phyloP scores from a whole-genome alignment of 2,329 filamentous ascomycete species.

The Byssothecium circinans region DNA sequence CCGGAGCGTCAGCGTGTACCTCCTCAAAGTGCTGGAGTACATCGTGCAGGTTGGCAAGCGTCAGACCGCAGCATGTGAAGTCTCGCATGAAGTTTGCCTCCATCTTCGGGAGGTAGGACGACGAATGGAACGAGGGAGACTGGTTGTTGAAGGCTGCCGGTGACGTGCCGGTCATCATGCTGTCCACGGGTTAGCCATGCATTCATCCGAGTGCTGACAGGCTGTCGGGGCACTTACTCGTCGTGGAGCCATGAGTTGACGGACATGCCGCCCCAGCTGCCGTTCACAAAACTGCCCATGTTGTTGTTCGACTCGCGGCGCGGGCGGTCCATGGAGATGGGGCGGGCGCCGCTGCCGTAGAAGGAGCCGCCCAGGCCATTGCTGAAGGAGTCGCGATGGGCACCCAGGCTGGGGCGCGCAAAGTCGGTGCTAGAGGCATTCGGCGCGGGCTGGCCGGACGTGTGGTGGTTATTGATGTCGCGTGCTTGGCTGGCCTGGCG shows the following conservation, averaged over 20 bases:
- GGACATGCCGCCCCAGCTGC: slow-evolving; percentile 94
- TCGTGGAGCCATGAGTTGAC: slow-evolving; percentile 97
- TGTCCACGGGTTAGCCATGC: slow-evolving; percentile 47
- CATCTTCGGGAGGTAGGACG: slow-evolving; percentile 92
- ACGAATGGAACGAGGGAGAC: slow-evolving; percentile 95
- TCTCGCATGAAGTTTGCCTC: slow-evolving; percentile 98
- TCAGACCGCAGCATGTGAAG: slow-evolving; percentile 91
- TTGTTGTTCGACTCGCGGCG: slow-evolving; percentile 62
- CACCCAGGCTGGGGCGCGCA: slow-evolving; percentile 38
- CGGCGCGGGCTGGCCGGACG: slow-evolving; percentile 48
- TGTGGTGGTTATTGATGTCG: too few species aligned
- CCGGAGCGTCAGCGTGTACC: slow-evolving; percentile 74
- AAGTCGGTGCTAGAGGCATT: slow-evolving; percentile 33
- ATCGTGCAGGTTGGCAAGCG: slow-evolving; percentile 88
- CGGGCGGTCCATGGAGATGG: slow-evolving; percentile 62
- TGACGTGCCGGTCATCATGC: slow-evolving; percentile 96
- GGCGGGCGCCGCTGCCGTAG: slow-evolving; percentile 60
- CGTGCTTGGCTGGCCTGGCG: slow-evolving; percentile 47
- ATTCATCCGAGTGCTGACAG: slow-evolving; percentile 6
- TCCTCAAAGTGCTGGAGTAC: slow-evolving; percentile 96
- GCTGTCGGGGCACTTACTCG: slow-evolving; percentile 70
- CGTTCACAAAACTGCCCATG: slow-evolving; percentile 66
- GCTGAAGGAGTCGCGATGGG: slow-evolving; percentile 59
- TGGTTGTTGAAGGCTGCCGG: slow-evolving; percentile 75
- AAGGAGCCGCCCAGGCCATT: slow-evolving; percentile 51